Evolutionary conservation across 164 flowering plant genomes (phyloP).

Genomic region (Kingdonia uniflora): DNA sequence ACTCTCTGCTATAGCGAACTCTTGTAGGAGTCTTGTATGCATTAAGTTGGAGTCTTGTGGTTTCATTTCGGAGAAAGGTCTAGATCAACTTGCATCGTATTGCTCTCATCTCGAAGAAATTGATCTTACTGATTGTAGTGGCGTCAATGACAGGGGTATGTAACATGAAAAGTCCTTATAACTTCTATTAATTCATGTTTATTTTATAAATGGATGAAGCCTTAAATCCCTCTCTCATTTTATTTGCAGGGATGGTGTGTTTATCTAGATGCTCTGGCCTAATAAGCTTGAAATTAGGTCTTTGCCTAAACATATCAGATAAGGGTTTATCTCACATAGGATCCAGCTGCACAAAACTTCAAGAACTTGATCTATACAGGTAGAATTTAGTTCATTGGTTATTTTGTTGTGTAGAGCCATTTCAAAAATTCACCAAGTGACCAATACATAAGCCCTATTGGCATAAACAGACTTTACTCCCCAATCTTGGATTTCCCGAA

Average conservation of each 20-base stretch:
- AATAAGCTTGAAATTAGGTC: conserved; percentile 42
- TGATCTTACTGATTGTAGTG: conserved; percentile 64
- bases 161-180: background rate
- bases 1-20: conserved; percentile 38
- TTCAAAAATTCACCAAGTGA: too few species aligned
- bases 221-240: background rate
- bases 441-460: too few species aligned
- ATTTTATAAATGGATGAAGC: background rate
- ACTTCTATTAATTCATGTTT: background rate
- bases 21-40: conserved; percentile 36
- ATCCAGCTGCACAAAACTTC: conserved; percentile 35
- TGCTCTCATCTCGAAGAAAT: conserved; percentile 43
- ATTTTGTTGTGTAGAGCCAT: too few species aligned
- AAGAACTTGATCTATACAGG: conserved; percentile 71
- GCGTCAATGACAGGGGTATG: conserved; percentile 44
- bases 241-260: conserved; percentile 39
- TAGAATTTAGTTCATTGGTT: conserved; percentile 11
- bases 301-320: conserved; percentile 44
- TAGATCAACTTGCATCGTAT: conserved; percentile 31
- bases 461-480: too few species aligned
- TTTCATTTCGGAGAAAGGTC: conserved; percentile 39
- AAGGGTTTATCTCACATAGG: conserved; percentile 47
- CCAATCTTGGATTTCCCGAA: too few species aligned
- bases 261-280: conserved; percentile 49
- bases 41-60: conserved; percentile 62